Evolutionary conservation across 2,329 filamentous ascomycete species (phyloP), one percentile per base, ranked within the genome.

Genomic region (Didymella keratinophila): DNA sequence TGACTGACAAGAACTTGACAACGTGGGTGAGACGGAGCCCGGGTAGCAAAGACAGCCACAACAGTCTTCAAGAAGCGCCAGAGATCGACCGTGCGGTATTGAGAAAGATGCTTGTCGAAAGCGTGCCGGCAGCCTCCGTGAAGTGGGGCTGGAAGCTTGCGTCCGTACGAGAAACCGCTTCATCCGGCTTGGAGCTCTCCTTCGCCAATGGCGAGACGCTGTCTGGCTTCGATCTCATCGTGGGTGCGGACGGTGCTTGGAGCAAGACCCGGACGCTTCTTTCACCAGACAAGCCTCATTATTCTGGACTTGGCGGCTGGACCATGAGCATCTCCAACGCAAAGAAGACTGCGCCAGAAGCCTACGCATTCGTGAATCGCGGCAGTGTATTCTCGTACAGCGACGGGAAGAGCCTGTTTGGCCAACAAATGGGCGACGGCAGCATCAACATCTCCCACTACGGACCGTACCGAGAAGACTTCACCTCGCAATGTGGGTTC

Each of bases 201-300:
- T 78, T 79, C 63, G 69, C 70, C 2, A 59, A 73, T 52, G 60
- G 68, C 36, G 23, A 69, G 25, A 39, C 66, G 10, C 61, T 71
- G 30, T 51, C 65, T 7, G 76, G 72, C 1, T 79, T 77, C 59
- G 76, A 81, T 61, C 66, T 82, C 11, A 67, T 81, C 25, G 75
- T 82, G 23, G 80, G 80, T 9, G 78, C 78, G 10, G 80, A 82
- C 48, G 80, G 79, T 10, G 78, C 78, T 5, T 81, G 75, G 72
- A 76, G 72, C 48, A 78, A 77, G 58, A 73, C 78, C 2, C 71
- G 78, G 9, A 62, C 62, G 25, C 43, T 74, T 2, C 57, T 80
- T 1, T 71, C 66, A 6, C 42, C 67, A 10, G 69, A 66, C 16
- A 67, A 64, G 44, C 78, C 78, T 2, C 71, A 68, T 57, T 78